Percentiles rank a stretch among this genome's conserved stretches.
phyloP scores from a whole-genome alignment of 2,329 filamentous ascomycete species.

The Stagonosporopsis chrysanthemi region DNA sequence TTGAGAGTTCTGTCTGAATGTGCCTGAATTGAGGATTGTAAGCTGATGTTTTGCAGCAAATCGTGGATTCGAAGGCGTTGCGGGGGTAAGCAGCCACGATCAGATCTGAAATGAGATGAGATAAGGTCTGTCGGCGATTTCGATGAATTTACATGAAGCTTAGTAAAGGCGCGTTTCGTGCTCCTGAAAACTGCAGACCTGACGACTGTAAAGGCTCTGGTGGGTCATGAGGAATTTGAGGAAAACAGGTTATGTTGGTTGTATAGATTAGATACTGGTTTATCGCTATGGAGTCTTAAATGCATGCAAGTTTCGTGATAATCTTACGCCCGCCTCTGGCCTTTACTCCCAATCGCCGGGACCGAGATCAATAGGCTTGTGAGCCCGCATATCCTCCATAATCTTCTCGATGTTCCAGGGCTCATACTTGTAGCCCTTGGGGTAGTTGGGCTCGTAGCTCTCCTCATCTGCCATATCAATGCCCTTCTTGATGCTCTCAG shows the following conservation, averaged over 20 bases:
- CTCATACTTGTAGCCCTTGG: slow-evolving; percentile 52
- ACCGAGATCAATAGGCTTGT: slow-evolving; percentile 45
- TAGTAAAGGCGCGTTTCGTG: not conserved
- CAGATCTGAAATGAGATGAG: not conserved
- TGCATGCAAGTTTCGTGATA: slow-evolving; percentile 2
- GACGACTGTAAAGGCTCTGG: not conserved
- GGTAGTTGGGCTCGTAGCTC: slow-evolving; percentile 55
- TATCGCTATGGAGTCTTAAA: not conserved
- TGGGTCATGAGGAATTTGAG: not conserved
- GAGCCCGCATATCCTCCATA: slow-evolving; percentile 50
- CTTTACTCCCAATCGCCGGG: slow-evolving; percentile 47
- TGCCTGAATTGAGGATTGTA: not conserved
- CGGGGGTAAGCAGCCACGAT: not conserved
- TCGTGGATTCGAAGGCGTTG: not conserved
- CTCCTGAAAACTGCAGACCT: not conserved
- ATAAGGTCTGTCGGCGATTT: not conserved
- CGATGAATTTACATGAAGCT: too few species aligned
- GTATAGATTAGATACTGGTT: not conserved
- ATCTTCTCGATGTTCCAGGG: slow-evolving; percentile 55
- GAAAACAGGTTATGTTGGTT: not conserved
- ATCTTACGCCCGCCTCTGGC: not conserved
- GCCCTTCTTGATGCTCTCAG: slow-evolving; percentile 53
- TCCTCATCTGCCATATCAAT: slow-evolving; percentile 53
- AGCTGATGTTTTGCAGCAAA: not conserved
- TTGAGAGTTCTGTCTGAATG: not conserved